phyloP scores from a whole-genome alignment of 1,284 basidiomycete species.

The Ceratorhiza oryzae-sativae region DNA sequence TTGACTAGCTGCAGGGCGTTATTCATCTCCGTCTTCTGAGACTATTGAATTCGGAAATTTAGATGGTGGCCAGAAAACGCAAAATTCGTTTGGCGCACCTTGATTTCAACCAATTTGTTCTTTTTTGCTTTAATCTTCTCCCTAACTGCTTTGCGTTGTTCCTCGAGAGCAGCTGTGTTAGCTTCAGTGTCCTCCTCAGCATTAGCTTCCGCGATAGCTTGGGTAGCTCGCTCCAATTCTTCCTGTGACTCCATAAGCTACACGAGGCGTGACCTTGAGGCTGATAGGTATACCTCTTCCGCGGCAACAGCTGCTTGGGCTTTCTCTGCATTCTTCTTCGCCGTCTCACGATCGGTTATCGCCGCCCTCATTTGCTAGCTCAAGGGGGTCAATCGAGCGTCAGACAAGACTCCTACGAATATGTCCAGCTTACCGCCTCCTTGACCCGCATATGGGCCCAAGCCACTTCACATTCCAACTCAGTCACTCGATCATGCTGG shows the following conservation, averaged over 20 bases:
- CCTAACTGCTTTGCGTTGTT: slow-evolving; percentile 56
- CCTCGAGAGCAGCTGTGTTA: slow-evolving; percentile 59
- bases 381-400: background rate
- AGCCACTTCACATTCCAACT: slow-evolving; percentile 81
- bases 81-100: slow-evolving; percentile 53
- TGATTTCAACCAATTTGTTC: slow-evolving; percentile 56
- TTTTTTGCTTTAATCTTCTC: slow-evolving; percentile 59
- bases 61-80: background rate
- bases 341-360: slow-evolving; percentile 54
- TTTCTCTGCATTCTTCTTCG: slow-evolving; percentile 48
- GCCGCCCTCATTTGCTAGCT: slow-evolving; percentile 53
- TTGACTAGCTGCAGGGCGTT: slow-evolving; percentile 45
- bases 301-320: slow-evolving; percentile 43
- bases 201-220: slow-evolving; percentile 36
- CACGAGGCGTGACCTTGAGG: background rate
- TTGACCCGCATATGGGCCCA: slow-evolving; percentile 88
- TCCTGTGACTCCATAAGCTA: slow-evolving; percentile 51
- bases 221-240: slow-evolving; percentile 45
- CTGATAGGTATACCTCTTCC: slow-evolving; percentile 57
- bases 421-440: slow-evolving; percentile 63
- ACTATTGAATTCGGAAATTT: background rate
- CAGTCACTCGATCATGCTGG: slow-evolving; percentile 70
- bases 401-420: background rate
- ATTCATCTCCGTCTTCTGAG: slow-evolving; percentile 56
- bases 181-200: slow-evolving; percentile 17